phyloP scores from a whole-genome alignment of 768 basidiomycete genomes.

The Boletus tomentosulus region DNA sequence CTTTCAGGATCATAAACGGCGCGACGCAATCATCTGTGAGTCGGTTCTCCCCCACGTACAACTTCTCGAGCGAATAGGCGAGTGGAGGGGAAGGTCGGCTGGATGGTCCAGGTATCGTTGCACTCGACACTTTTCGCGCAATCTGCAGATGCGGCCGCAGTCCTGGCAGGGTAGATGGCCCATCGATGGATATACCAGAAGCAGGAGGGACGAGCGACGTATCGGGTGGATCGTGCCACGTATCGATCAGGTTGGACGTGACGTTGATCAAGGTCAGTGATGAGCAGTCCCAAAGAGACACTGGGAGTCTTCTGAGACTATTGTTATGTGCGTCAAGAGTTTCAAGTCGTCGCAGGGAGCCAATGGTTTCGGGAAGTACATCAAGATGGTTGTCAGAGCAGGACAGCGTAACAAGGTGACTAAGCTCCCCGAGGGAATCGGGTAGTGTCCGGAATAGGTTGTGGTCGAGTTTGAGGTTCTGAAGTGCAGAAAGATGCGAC shows the following conservation, averaged over 20 bases:
- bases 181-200: conserved; percentile 23
- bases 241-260: conserved; percentile 79
- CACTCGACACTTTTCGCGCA: conserved; percentile 34
- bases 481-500: conserved; percentile 67
- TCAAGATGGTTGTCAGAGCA: conserved; percentile 91
- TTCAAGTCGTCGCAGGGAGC: conserved; percentile 68
- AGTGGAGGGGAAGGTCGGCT: conserved; percentile 48
- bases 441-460: conserved; percentile 85
- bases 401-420: conserved; percentile 65
- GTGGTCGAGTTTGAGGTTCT: conserved; percentile 71
- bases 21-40: conserved; percentile 77
- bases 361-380: conserved; percentile 70
- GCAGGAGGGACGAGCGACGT: conserved; percentile 25
- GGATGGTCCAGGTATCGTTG: conserved; percentile 27
- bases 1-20: conserved; percentile 68
- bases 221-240: conserved; percentile 63
- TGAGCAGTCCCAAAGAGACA: conserved; percentile 78
- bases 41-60: conserved; percentile 89
- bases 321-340: conserved; percentile 89
- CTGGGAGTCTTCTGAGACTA: conserved; percentile 72
- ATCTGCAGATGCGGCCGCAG: conserved; percentile 18
- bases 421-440: conserved; percentile 74
- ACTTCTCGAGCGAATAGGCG: conserved; percentile 64
- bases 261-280: conserved; percentile 72
- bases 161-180: conserved; percentile 9